A percentile compares a stretch with the other conserved stretches of the same genome.
Evolutionary conservation across 2,329 filamentous ascomycete genomes (phyloP).

Genomic region (Fusarium subglutinans): DNA sequence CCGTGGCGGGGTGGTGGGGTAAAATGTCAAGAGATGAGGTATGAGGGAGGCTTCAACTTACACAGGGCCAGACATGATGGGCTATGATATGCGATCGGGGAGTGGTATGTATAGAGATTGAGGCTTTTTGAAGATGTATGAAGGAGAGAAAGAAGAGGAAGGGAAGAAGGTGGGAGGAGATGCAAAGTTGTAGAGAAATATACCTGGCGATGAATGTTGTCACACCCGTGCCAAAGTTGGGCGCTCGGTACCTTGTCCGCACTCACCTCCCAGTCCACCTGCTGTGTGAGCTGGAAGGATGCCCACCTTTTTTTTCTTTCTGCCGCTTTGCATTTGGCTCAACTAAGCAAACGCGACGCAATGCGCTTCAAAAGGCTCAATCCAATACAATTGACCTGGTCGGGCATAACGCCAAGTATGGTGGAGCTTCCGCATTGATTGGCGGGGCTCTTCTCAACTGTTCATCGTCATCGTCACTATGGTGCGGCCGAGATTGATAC

Average conservation of each 20-base stretch:
- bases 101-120: slow-evolving; percentile 15
- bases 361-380: slow-evolving; percentile 25
- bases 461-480: slow-evolving; percentile 43
- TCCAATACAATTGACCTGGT: slow-evolving; percentile 32
- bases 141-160: slow-evolving; percentile 28
- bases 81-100: slow-evolving; percentile 29
- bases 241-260: slow-evolving; percentile 35
- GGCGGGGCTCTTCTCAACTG: slow-evolving; percentile 35
- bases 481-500: slow-evolving; percentile 29
- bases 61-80: slow-evolving; percentile 73
- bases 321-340: slow-evolving; percentile 17
- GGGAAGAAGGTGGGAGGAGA: slow-evolving; percentile 28
- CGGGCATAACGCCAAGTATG: slow-evolving; percentile 39
- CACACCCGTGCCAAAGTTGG: slow-evolving; percentile 36
- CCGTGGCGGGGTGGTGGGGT: slow-evolving; percentile 54
- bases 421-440: slow-evolving; percentile 40
- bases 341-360: slow-evolving; percentile 31
- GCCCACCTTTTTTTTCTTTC: slow-evolving; percentile 20
- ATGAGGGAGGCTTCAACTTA: slow-evolving; percentile 59
- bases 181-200: slow-evolving; percentile 40
- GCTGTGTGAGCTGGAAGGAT: slow-evolving; percentile 1
- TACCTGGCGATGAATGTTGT: slow-evolving; percentile 31
- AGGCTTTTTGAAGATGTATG: slow-evolving; percentile 31
- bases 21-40: slow-evolving; percentile 35
- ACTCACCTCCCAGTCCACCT: slow-evolving; percentile 8